These are phyloP conservation scores for Rosa rugosa DNA, from an alignment of 306 rosid species.

Conservation along the genomic window DNA sequence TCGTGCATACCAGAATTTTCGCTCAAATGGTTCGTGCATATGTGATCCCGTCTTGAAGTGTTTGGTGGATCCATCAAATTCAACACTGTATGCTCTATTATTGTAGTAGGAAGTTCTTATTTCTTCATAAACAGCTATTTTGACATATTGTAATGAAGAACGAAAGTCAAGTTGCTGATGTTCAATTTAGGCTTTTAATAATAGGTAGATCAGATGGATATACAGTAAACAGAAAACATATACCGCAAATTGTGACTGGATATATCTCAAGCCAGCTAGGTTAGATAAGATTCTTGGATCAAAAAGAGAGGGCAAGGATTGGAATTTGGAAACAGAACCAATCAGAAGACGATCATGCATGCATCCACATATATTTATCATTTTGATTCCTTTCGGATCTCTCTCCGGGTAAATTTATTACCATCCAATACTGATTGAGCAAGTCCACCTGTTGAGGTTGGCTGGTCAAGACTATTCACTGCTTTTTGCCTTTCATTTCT, in stretches of 20 bases:
- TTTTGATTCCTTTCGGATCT: not conserved
- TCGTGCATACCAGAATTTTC: not conserved
- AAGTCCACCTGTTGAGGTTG: too few relatives aligned
- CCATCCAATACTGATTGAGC: not conserved
- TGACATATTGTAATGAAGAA: not conserved
- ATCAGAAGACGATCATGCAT: not conserved
- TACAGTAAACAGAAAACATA: not conserved
- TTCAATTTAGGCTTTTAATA: not conserved
- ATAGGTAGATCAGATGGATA: not conserved
- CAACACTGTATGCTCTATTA: not conserved
- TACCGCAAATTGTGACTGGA: not conserved
- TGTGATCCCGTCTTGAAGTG: not conserved
- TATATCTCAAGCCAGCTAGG: too few relatives aligned
- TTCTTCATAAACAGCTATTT: not conserved
- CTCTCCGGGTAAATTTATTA: not conserved
- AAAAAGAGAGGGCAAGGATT: not conserved
- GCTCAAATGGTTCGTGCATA: not conserved
- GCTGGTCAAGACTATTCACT: too few relatives aligned
- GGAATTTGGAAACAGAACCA: not conserved
- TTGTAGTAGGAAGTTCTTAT: too few relatives aligned
- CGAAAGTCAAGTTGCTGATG: not conserved
- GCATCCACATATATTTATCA: not conserved
- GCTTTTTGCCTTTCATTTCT: too few relatives aligned
- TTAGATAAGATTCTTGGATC: too few relatives aligned
- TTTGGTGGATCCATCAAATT: not conserved